A percentile compares a stretch with the other conserved stretches of the same genome.
Evolutionary conservation across 768 basidiomycete species (phyloP).

Genomic region (Boletus subparvulus): DNA sequence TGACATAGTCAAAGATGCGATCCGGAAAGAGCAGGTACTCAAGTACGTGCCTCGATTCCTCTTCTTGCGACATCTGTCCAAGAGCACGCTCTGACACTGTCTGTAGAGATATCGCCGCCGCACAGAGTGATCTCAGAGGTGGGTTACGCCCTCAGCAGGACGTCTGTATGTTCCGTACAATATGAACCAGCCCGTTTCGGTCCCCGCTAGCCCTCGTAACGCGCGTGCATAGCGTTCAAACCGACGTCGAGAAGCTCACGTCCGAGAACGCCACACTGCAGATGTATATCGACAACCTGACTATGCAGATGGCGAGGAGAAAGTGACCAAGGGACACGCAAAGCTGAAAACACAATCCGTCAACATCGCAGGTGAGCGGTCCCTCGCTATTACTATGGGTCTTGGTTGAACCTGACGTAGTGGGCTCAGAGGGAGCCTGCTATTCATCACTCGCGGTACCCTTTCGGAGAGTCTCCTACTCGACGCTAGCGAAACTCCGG

Average conservation of each 20-base stretch:
- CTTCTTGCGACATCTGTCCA: not conserved
- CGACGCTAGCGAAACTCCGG: not conserved
- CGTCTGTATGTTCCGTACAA: not conserved
- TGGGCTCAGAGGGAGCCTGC: not conserved
- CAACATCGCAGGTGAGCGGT: constrained; percentile 7
- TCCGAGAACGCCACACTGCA: constrained; percentile 82
- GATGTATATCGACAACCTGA: constrained; percentile 88
- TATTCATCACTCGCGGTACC: not conserved
- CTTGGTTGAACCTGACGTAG: not conserved
- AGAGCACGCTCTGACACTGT: not conserved
- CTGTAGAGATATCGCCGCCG: constrained; percentile 68
- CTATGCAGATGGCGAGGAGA: constrained; percentile 81
- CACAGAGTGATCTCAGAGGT: constrained; percentile 79
- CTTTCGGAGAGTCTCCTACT: not conserved
- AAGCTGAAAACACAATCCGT: not conserved
- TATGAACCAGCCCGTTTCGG: not conserved
- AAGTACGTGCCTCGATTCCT: constrained; percentile 50
- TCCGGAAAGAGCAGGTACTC: constrained; percentile 74
- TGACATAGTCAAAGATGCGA: constrained; percentile 72
- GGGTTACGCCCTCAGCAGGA: constrained; percentile 19
- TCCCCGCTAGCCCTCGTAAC: constrained; percentile 55
- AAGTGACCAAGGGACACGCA: constrained; percentile 42
- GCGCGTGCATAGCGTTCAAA: constrained; percentile 67
- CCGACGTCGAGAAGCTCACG: constrained; percentile 75
- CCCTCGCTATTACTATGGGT: not conserved